Conservation (phyloP, 1,284 basidiomycete genomes). For the Microstroma glucosiphilum region DNA sequence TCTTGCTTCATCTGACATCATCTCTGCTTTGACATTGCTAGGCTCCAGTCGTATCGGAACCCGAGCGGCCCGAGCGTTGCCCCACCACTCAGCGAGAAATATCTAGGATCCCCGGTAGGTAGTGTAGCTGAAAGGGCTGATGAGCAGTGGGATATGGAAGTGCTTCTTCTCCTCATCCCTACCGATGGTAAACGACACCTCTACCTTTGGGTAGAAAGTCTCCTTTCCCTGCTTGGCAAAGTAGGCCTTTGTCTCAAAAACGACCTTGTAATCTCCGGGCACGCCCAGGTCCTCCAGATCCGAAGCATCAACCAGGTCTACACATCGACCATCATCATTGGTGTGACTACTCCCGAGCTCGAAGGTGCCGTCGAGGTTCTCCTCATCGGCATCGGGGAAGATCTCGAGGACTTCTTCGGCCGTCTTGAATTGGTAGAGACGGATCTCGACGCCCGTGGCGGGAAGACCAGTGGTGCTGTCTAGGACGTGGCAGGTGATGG, state of each 20-base stretch:
- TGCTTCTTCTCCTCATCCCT: slow-evolving; percentile 52
- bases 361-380: slow-evolving; percentile 3
- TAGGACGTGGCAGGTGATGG: slow-evolving; percentile 86
- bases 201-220: slow-evolving; percentile 81
- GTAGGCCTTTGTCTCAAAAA: slow-evolving; percentile 75
- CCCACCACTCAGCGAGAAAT: background rate
- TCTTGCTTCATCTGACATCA: too few species aligned
- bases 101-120: slow-evolving; percentile 69
- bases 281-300: slow-evolving; percentile 52
- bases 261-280: slow-evolving; percentile 69
- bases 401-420: background rate
- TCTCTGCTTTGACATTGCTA: too few species aligned
- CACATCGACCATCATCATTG: slow-evolving; percentile 66
- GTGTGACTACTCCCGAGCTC: slow-evolving; percentile 3
- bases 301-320: slow-evolving; percentile 58
- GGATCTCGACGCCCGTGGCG: slow-evolving; percentile 63
- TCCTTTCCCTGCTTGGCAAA: slow-evolving; percentile 62
- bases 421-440: slow-evolving; percentile 50
- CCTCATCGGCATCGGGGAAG: background rate
- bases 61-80: background rate
- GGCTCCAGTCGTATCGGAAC: too few species aligned
- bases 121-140: slow-evolving; percentile 85
- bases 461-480: slow-evolving; percentile 77
- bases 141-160: slow-evolving; percentile 81
- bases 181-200: slow-evolving; percentile 37